Evolutionary conservation across 2,329 filamentous ascomycete genomes (phyloP), one percentile per base, ranked within the genome.

Genomic region (Trichoderma sp.): DNA sequence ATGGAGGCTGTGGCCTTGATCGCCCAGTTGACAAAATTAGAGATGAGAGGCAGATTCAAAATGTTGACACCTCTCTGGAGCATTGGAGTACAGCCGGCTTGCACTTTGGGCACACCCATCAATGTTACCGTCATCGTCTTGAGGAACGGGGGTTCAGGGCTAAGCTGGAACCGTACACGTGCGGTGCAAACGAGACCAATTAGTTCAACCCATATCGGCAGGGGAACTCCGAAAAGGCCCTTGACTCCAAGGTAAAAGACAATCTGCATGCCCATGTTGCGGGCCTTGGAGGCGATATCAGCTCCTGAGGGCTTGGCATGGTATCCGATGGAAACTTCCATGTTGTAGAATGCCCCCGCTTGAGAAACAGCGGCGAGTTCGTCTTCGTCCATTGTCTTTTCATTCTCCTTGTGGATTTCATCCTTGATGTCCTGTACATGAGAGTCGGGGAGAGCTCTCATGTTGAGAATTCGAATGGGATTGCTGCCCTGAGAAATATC

Each of bases 231-330:
- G 73, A 97, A 96, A 5, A 97, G 84, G 0, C 94, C 94, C 76
- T 92, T 93, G 76, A 97, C 83, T 68, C 96, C 96, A 1, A 98
- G 86, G 72, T 97, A 98, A 78, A 99, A 98, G 10, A 97, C 88
- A 16, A 98, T 81, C 75, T 96, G 91, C 93, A 97, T 97, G 75
- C 97, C 94, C 93, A 97, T 97, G 77, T 97, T 98, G 73, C 91
- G 88, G 6, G 94, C 93, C 79, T 94, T 96, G 56, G 92, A 91
- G 2, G 92, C 91, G 16, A 93, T 86, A 59, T 90, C 87, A 69
- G 84, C 83, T 5, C 87, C 85, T 2, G 87, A 90, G 14, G 94
- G 94, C 77, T 90, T 89, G 11, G 95, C 93, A 76, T 97, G 94
- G 77, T 97, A 97, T 1, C 94, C 94, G 75, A 97, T 90, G 0